These are phyloP conservation scores for Taxillus chinensis DNA, from an alignment of 164 flowering plant genomes.

Conservation along the genomic window DNA sequence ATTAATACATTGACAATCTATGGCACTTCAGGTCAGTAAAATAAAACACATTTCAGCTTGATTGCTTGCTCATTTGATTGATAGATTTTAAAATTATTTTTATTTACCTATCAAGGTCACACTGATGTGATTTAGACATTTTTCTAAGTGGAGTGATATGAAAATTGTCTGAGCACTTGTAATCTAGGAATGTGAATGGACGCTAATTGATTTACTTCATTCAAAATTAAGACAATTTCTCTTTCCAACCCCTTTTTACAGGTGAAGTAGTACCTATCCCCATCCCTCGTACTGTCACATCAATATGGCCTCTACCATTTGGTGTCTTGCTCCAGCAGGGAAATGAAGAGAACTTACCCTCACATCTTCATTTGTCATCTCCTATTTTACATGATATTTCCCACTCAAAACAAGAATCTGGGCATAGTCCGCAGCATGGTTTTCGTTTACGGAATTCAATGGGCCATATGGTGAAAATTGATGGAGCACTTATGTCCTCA, in stretches of 20 bases:
- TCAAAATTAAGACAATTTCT: neutral
- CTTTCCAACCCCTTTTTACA: conserved; percentile 13
- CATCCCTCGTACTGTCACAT: conserved; percentile 47
- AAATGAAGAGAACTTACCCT: conserved; percentile 32
- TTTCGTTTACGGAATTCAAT: conserved; percentile 13
- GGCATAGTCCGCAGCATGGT: conserved; percentile 42
- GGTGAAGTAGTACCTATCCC: conserved; percentile 75
- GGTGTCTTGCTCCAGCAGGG: conserved; percentile 80
- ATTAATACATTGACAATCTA: conserved; percentile 58
- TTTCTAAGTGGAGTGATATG: too few relatives aligned
- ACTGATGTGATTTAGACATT: neutral
- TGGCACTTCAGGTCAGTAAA: conserved; percentile 49
- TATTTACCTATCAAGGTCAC: neutral
- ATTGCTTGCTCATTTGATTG: neutral
- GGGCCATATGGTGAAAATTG: conserved; percentile 33
- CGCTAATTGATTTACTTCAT: too few relatives aligned
- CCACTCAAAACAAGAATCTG: conserved; percentile 49
- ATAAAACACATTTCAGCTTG: neutral
- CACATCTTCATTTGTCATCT: conserved; percentile 28
- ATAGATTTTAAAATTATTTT: neutral
- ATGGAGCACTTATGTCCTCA: conserved; percentile 41
- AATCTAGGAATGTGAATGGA: too few relatives aligned
- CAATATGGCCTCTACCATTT: conserved; percentile 90
- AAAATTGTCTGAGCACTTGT: too few relatives aligned
- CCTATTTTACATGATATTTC: conserved; percentile 36